Base-by-base conservation (phyloP, 2,329 filamentous ascomycete species). In the Colletotrichum aenigma region DNA sequence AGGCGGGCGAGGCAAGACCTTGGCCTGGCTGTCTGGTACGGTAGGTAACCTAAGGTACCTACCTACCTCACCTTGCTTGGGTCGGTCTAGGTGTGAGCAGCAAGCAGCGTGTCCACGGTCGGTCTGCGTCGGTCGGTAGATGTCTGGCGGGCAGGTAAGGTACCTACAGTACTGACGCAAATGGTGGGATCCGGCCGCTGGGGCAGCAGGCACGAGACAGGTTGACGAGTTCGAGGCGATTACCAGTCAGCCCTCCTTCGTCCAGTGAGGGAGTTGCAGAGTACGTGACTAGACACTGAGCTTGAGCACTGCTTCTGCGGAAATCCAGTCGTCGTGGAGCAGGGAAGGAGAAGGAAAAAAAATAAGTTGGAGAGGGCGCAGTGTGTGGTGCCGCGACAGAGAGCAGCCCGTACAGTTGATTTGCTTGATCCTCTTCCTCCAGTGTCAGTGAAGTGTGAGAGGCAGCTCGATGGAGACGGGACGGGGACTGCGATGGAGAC, bases 1-100 rank as follows among this genome's bases (percentile, higher is more conserved):
- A 76, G 74, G 60, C 66, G 38, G 70, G 72, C 69, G 61, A 72
- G 66, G 72, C 69, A 75, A 60, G 55, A 43, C 66, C 66, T 43
- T 34, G 56, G 28, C 67, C 67, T 48, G 36, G 56, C 13, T 48
- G 38, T 10, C 18, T 48, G 38, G 38, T 48, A 48, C 9, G 38
- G 38, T 6, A 43, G 38, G 38, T 48, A 18, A 43, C 36, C 36
- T n/a, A 48, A 52, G 43, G 43, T 21, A 52, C 18, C 4, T 18
- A 52, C 18, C 4, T 18, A 43, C 43, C n/a, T 21, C n/a, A 52
- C 43, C 43, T 52, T 52, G 43, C 43, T 52, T 52, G 43, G 43
- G 43, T 48, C 43, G 43, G 58, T 62, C 16, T 62, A 52, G 55
- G 65, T 24, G 65, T 67, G 21, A 28, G 55, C n/a, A 60, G 55